Conservation (phyloP, 164 flowering plant species). For the Berberis vulgaris region DNA sequence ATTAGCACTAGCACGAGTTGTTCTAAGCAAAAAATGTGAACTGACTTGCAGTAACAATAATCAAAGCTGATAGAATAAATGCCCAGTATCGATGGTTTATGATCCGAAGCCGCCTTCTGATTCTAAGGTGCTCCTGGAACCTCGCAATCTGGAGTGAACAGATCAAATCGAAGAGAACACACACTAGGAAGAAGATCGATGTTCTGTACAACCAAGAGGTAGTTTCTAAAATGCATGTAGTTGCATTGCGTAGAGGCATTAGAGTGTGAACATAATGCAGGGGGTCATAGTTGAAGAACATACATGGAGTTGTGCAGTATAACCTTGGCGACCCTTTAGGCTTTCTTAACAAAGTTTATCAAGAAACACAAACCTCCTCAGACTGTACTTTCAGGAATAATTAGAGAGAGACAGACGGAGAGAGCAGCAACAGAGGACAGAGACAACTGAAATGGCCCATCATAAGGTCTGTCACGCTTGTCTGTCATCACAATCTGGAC, state of each 20-base stretch:
- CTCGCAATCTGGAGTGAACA: constrained; percentile 88
- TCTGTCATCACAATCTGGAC: constrained; percentile 43
- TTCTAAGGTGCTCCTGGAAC: constrained; percentile 68
- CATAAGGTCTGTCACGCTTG: constrained; percentile 52
- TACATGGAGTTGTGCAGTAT: constrained; percentile 67
- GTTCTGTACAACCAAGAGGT: not conserved
- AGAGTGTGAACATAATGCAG: not conserved
- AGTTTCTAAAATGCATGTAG: not conserved
- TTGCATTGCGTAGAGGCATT: not conserved
- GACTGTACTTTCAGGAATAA: constrained; percentile 52
- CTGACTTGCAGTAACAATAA: not conserved
- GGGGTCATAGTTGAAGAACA: constrained; percentile 14
- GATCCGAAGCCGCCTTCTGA: constrained; percentile 63
- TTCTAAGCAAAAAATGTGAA: constrained; percentile 59
- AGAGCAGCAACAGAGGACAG: constrained; percentile 52
- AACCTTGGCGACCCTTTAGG: constrained; percentile 56
- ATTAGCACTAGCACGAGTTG: constrained; percentile 36
- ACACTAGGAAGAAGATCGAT: not conserved
- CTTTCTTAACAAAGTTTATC: constrained; percentile 80
- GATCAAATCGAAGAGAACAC: constrained; percentile 11
- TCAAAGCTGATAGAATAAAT: not conserved
- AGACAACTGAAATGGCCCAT: constrained; percentile 57
- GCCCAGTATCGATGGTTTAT: constrained; percentile 62
- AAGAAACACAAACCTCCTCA: constrained; percentile 73
- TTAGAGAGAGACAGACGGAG: constrained; percentile 62